Evolutionary conservation across 768 basidiomycete species (phyloP), one percentile per base, ranked within the genome.

Genomic region (Chalciporus piperatus): DNA sequence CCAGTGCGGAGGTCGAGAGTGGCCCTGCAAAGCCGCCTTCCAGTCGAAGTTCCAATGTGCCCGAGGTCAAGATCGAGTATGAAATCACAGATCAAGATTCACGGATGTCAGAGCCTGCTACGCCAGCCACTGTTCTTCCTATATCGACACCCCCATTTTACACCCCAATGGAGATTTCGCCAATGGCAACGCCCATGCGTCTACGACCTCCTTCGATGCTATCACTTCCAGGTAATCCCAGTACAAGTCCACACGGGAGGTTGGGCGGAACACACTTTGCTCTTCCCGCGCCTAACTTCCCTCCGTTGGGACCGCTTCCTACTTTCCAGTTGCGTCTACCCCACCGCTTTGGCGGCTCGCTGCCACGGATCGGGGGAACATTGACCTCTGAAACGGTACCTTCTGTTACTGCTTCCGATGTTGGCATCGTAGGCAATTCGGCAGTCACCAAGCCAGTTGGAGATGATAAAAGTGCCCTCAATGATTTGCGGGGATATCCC

Each of bases 81-180:
- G 57, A 62, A n/a, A 33, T 52, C 13, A 37, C 55, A 3, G 62
- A 62, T n/a, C 58, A 59, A 35, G 61, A 60, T 47, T 50, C 49
- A 7, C 41, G 48, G 19, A 57, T 57, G 54, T 63, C 61, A 17
- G 61, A 56, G 23, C 45, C 63, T 32, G 33, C 54, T 20, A 65
- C 63, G 5, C 61, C 65, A 47, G 54, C 30, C 12, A 63, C 63
- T 16, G 57, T 57, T 19, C 25, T 59, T 38, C 63, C 63, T 17
- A 44, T 65, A 12, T n/a, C 28, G 25, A 56, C 57, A 7, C 54
- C 64, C 28, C 64, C 63, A 3, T 65, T 66, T 44, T 67, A 65
- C 45, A 65, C 63, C 2, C 65, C 61, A 3, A 65, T 63, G 64
- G 65, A 67, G 12, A 46, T 51, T 39, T 53, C 54, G 1, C 56